A percentile compares a stretch with the other conserved stretches of the same genome.
These are phyloP conservation scores for Phytopythium delawarense DNA, from an alignment of 352 stramenopile genomes.

Conservation along the genomic window DNA sequence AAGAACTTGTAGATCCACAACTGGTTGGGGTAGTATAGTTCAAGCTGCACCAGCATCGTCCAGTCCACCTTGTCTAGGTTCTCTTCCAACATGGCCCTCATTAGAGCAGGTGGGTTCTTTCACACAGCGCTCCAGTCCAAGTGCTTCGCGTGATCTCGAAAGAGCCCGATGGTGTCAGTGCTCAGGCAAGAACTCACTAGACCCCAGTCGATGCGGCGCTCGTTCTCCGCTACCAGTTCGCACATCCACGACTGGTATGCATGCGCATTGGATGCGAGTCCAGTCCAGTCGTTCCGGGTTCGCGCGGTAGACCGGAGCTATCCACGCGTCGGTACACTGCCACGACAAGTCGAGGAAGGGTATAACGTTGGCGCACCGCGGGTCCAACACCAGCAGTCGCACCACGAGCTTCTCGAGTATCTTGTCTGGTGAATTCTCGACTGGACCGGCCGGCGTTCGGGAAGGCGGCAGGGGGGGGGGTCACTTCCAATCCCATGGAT, in stretches of 20 bases:
- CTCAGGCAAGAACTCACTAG: background rate
- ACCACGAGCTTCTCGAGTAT: background rate
- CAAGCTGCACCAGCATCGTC: background rate
- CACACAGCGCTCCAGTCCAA: background rate
- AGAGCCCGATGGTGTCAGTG: background rate
- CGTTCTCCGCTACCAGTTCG: background rate
- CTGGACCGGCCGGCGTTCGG: background rate
- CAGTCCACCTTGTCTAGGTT: background rate
- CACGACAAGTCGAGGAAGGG: background rate
- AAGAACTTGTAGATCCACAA: background rate
- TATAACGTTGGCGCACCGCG: background rate
- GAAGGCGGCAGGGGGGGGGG: too few species aligned
- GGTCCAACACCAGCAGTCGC: constrained; percentile 1
- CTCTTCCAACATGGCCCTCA: background rate
- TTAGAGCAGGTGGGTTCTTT: background rate
- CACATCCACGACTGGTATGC: background rate
- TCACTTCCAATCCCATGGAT: background rate
- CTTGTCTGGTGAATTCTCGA: background rate
- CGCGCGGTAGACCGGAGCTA: background rate
- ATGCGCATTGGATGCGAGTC: background rate
- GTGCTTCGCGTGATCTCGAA: background rate
- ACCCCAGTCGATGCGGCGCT: background rate
- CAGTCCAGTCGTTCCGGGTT: background rate
- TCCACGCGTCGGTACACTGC: background rate
- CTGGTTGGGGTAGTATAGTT: background rate